These are phyloP conservation scores for Sporisorium reilianum DNA, from an alignment of 1,284 basidiomycete species.

Conservation along the genomic window DNA sequence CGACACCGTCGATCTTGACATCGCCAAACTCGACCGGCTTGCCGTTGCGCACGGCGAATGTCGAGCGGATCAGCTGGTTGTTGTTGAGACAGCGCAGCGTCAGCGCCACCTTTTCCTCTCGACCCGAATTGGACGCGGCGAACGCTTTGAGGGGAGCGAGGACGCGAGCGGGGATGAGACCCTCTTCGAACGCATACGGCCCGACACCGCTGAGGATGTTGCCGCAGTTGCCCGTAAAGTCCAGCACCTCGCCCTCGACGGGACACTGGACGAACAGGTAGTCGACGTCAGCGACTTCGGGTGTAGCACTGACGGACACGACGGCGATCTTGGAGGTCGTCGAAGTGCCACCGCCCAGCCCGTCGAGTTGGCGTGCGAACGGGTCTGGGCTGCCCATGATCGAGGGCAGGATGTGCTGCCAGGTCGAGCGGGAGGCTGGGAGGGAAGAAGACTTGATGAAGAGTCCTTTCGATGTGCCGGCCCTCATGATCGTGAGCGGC, in stretches of 20 bases:
- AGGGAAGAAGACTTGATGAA: constrained; percentile 75
- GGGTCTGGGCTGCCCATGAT: constrained; percentile 82
- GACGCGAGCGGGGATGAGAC: not conserved
- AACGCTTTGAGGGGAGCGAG: not conserved
- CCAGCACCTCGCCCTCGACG: constrained; percentile 38
- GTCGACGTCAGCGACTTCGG: constrained; percentile 37
- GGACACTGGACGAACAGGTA: constrained; percentile 64
- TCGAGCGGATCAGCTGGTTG: constrained; percentile 13
- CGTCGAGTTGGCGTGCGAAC: constrained; percentile 81
- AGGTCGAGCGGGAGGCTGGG: constrained; percentile 34
- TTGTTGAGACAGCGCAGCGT: constrained; percentile 23
- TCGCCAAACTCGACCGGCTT: constrained; percentile 41
- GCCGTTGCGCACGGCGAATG: constrained; percentile 42
- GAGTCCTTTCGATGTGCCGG: constrained; percentile 83
- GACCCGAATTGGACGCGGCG: not conserved
- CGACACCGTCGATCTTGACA: constrained; percentile 55
- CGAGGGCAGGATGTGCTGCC: constrained; percentile 14
- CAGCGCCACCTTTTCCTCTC: constrained; percentile 6
- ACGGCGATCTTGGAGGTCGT: constrained; percentile 82
- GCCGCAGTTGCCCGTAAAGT: constrained; percentile 61
- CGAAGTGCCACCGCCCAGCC: constrained; percentile 78
- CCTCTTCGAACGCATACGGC: constrained; percentile 30
- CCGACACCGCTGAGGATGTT: constrained; percentile 59
- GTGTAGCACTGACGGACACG: constrained; percentile 68
- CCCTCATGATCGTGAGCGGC: constrained; percentile 69